Conservation (phyloP, 2,329 filamentous ascomycete genomes). For the Paramyrothecium roridum region DNA sequence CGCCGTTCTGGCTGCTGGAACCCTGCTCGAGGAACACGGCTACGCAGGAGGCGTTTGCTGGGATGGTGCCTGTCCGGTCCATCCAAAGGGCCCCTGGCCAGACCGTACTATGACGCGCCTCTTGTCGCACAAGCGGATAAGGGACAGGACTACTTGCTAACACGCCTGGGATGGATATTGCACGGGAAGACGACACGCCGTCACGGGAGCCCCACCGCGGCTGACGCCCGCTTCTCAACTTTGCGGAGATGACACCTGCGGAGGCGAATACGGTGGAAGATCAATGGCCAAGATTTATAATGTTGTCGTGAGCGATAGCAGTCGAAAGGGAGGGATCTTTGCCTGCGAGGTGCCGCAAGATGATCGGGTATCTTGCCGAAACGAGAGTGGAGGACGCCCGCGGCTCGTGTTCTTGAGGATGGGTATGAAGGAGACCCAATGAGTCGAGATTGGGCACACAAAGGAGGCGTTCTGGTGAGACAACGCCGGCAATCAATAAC, state of each 20-base stretch:
- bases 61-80: constrained; percentile 1
- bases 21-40: constrained; percentile 1
- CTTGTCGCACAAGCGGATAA: background rate
- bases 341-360: constrained; percentile 17
- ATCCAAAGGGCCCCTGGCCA: background rate
- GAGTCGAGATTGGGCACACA: constrained; percentile 12
- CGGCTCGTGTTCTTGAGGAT: constrained; percentile 26
- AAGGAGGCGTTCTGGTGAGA: constrained; percentile 17
- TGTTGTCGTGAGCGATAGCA: constrained; percentile 5
- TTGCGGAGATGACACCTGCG: background rate
- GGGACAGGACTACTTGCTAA: background rate
- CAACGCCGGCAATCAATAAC: constrained; percentile 13
- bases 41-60: background rate
- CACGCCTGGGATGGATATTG: background rate
- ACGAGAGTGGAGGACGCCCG: constrained; percentile 19
- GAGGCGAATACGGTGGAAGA: background rate
- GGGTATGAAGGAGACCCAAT: constrained; percentile 17
- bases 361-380: constrained; percentile 19
- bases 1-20: background rate
- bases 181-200: constrained; percentile 13
- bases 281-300: background rate
- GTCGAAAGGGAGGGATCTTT: constrained; percentile 10
- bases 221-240: background rate
- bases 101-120: background rate
- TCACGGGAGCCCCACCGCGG: background rate